Evolutionary conservation across 352 stramenopile species (phyloP), one percentile per base, ranked within the genome.

Genomic region (Phytophthora fragariae): DNA sequence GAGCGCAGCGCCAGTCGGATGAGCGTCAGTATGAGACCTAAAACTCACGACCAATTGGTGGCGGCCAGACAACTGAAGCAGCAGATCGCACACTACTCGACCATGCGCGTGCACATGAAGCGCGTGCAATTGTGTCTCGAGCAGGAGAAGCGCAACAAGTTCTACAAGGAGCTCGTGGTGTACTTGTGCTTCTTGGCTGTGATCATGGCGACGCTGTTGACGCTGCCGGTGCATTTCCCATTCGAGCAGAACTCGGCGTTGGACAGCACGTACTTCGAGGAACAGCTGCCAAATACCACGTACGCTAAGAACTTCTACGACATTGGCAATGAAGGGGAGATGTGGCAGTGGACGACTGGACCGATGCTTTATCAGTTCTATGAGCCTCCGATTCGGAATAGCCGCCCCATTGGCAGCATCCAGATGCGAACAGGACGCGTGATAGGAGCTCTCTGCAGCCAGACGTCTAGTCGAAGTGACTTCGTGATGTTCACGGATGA

Each of bases 81-180:
- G 53, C 76, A 92, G 60, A 85, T 92, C 46, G 80, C 81, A 17
- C 70, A 88, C 64, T 93, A 91, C 76, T 92, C 86, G 58, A 93
- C 73, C n/a, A 92, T 93, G 86, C 83, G 88, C 39, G 84, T 95
- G 57, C 84, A 95, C 77, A 93, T 95, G 86, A 95, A 93, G 69
- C 84, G 86, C 65, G 88, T 93, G 76, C 88, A 93, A 67, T 71
- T 92, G 41, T 91, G 84, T 61, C 76, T 93, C 27, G 86, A 94
- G 69, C 85, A 93, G 61, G 88, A 93, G 70, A 93, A 93, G 62
- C 84, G 86, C 75, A 93, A 92, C 75, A 90, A 90, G 58, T 93
- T 93, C 50, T 94, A 94, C 82, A 83, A 86, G 64, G 88, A 94
- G 44, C 72, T 94, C 17, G 64, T 94, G 14, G 75, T 93, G 11